A percentile compares a stretch with the other conserved stretches of the same genome.
Conservation (phyloP, 106 monocot genomes). For the Allium cepa region DNA sequence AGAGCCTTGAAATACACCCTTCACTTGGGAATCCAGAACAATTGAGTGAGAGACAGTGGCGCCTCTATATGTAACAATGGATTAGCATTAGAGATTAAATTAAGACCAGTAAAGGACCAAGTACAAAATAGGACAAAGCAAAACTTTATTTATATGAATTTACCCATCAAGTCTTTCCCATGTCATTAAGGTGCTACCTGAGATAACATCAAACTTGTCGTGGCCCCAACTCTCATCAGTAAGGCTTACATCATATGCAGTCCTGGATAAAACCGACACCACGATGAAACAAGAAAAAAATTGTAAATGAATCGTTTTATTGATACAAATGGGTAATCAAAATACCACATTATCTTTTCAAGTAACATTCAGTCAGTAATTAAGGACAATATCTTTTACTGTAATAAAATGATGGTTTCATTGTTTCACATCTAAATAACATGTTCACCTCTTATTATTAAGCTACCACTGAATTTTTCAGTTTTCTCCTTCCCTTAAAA, state of each 20-base stretch:
- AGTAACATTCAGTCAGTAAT: too few relatives aligned
- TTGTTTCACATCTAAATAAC: too few relatives aligned
- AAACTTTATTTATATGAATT: constrained; percentile 13
- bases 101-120: neutral
- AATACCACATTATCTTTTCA: too few relatives aligned
- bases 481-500: too few relatives aligned
- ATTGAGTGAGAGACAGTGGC: constrained; percentile 72
- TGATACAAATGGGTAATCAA: too few relatives aligned
- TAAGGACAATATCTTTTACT: too few relatives aligned
- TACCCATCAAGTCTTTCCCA: constrained; percentile 96
- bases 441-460: too few relatives aligned
- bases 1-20: constrained; percentile 67
- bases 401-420: too few relatives aligned
- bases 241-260: constrained; percentile 97
- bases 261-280: constrained; percentile 26
- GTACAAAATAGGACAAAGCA: neutral
- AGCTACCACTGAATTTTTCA: too few relatives aligned
- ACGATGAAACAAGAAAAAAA: neutral
- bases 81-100: neutral
- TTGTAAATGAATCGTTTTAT: neutral
- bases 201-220: constrained; percentile 61
- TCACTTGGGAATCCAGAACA: constrained; percentile 71
- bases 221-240: constrained; percentile 82
- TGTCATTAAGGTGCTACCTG: constrained; percentile 60
- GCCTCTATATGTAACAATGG: constrained; percentile 37